Evolutionary conservation across 2,329 filamentous ascomycete species (phyloP), one percentile per base, ranked within the genome.

Genomic region (Canariomyces notabilis): DNA sequence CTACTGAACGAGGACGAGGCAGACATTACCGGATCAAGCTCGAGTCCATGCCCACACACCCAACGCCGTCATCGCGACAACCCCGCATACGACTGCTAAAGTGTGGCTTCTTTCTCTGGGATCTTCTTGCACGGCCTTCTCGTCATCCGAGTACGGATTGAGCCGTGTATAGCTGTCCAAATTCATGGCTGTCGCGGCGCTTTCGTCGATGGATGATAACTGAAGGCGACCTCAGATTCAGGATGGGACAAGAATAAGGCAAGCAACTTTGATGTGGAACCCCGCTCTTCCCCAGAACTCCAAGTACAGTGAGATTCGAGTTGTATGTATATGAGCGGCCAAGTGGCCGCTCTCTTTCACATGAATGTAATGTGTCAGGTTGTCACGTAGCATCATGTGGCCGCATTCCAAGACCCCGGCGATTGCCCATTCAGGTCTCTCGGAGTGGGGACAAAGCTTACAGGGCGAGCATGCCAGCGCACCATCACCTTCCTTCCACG

Each of bases 131-230:
- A 43, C 36, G 6, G 37, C 26, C 19, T 53, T 45, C 19, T 52
- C 44, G 19, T 54, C 51, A 2, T 57, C 46, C 12, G 37, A 51
- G 18, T 51, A 57, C 4, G 53, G 50, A 26, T 54, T 57, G 23
- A 57, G 44, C 20, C 50, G 35, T 12, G 37, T 44, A 49, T 54
- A 56, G 48, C 55, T 57, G 48, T 56, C 44, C 31, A 54, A 41
- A 46, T 56, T 54, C 55, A 57, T 57, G 41, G 37, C 46, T 41
- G 32, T 12, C 14, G 32, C 20, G 20, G 21, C 16, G 22, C 14
- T 12, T 15, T 19, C 5, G 20, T n/a, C 31, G 34, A 12, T 38
- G 12, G 26, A 6, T 6, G 11, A 29, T 26, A 29, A 19, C 26
- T 9, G 19, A 8, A 20, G 23, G 6, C 19, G 35, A 39, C 14